A percentile compares a stretch with the other conserved stretches of the same genome.
Evolutionary conservation across 129 eudicot species (phyloP).

Genomic region (Helianthus tuberosus): DNA sequence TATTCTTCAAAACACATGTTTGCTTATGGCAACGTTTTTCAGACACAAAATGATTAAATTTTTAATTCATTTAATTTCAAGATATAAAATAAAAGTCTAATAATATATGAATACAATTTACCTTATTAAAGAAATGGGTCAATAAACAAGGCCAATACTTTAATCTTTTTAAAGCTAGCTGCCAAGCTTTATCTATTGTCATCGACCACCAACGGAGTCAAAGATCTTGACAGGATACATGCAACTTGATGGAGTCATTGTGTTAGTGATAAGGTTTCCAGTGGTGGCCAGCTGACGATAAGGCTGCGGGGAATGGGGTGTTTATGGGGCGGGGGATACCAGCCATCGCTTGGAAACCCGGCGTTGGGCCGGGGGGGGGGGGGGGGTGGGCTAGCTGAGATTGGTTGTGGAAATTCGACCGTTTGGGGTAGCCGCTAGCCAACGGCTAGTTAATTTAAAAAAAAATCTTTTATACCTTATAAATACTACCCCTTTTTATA

Average conservation of each 20-base stretch:
- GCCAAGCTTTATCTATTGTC: not conserved
- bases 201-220: constrained; percentile 1
- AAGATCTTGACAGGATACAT: not conserved
- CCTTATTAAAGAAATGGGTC: not conserved
- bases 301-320: not conserved
- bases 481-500: no score
- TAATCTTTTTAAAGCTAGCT: not conserved
- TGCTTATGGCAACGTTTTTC: no score
- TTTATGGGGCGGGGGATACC: no score
- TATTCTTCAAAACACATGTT: no score
- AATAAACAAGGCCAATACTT: not conserved
- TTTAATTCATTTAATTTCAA: not conserved
- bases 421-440: no score
- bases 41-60: no score
- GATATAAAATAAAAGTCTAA: not conserved
- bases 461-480: no score
- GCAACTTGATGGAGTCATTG: constrained; percentile 9
- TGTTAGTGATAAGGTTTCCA: not conserved
- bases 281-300: constrained; percentile 13
- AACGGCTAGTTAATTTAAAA: no score
- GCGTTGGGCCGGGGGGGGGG: no score
- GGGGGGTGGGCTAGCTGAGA: no score
- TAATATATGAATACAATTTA: not conserved
- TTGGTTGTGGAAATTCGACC: no score
- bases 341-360: no score